Conservation (phyloP, 768 basidiomycete species). For the Ramaria rubella region DNA sequence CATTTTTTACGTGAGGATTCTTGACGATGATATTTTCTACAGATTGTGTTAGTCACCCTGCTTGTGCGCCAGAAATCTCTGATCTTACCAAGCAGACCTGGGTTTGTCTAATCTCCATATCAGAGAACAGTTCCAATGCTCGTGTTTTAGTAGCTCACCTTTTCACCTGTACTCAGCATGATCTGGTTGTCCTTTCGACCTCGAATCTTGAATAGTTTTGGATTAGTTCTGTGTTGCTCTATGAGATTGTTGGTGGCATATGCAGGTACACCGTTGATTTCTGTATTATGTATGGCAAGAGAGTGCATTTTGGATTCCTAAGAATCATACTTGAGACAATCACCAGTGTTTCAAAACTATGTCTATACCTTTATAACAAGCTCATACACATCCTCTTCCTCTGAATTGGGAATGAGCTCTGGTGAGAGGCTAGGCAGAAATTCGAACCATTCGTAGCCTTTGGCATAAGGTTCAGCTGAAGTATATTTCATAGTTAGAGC, state of each 20-base stretch:
- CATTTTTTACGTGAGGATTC: conserved; percentile 26
- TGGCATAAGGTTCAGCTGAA: conserved; percentile 1
- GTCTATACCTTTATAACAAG: conserved; percentile 21
- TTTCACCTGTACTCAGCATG: conserved; percentile 39
- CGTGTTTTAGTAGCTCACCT: conserved; percentile 19
- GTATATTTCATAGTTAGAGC: not conserved
- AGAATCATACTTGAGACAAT: not conserved
- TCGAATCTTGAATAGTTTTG: conserved; percentile 29
- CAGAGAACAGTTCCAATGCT: not conserved
- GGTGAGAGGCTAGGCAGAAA: conserved; percentile 17
- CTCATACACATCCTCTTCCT: conserved; percentile 28
- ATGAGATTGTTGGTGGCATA: conserved; percentile 27
- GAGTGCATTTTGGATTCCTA: not conserved
- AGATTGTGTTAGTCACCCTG: not conserved
- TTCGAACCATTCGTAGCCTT: conserved; percentile 34
- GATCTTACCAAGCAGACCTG: conserved; percentile 22
- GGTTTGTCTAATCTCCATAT: conserved; percentile 19
- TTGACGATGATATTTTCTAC: conserved; percentile 31
- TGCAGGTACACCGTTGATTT: conserved; percentile 1
- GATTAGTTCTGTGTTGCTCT: conserved; percentile 24
- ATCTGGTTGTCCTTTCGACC: conserved; percentile 37
- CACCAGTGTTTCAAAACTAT: not conserved
- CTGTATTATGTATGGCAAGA: conserved; percentile 21
- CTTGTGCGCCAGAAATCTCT: not conserved
- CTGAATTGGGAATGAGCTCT: conserved; percentile 28